phyloP scores from a whole-genome alignment of 208 protist species.

The Naegleria fowleri region DNA sequence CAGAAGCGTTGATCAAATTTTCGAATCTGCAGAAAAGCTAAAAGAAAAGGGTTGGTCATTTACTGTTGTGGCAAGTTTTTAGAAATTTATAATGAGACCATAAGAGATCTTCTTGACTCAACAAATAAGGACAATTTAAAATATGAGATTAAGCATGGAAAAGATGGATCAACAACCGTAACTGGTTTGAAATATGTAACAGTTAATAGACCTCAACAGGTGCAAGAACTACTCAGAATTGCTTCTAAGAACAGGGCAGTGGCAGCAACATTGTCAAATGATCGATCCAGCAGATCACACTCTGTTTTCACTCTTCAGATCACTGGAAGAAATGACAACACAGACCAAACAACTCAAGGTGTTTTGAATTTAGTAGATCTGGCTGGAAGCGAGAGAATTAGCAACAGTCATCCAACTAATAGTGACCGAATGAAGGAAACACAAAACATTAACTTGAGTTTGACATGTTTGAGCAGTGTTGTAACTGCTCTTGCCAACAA shows the following conservation, averaged over 20 bases:
- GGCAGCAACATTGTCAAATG: constrained; percentile 21
- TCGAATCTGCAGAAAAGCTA: constrained; percentile 28
- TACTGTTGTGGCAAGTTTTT: constrained; percentile 29
- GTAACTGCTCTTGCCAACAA: constrained; percentile 70
- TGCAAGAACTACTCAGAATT: background rate
- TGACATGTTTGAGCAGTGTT: constrained; percentile 76
- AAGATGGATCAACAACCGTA: background rate
- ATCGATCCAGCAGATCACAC: constrained; percentile 38
- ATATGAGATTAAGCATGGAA: constrained; percentile 8
- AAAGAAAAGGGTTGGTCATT: constrained; percentile 45
- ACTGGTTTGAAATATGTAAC: background rate
- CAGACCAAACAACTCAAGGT: constrained; percentile 30
- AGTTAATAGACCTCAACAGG: background rate
- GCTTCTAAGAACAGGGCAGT: constrained; percentile 25
- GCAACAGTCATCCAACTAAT: constrained; percentile 66
- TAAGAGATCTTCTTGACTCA: constrained; percentile 17
- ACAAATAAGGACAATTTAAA: background rate
- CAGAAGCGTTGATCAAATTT: constrained; percentile 43
- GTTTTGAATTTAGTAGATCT: constrained; percentile 79
- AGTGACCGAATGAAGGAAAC: constrained; percentile 77
- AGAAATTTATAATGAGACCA: constrained; percentile 39
- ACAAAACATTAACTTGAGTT: constrained; percentile 79
- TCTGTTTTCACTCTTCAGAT: constrained; percentile 44
- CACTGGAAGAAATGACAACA: constrained; percentile 30
- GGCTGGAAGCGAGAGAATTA: constrained; percentile 78